Base-by-base conservation (phyloP, 345 rosid species). In the Nasturtium officinale region DNA sequence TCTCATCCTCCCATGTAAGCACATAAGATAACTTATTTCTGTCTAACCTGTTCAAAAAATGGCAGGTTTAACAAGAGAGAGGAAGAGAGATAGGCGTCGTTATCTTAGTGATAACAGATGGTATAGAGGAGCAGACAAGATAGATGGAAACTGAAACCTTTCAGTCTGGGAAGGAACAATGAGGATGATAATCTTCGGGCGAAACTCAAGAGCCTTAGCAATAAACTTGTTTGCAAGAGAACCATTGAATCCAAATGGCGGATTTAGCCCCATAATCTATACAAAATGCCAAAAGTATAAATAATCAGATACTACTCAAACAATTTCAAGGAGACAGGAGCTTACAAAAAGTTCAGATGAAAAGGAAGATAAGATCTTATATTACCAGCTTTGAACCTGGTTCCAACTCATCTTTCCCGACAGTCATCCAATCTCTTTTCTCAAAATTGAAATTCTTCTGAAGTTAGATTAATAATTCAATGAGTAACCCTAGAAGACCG, bases 231-330 rank as follows among this genome's bases (percentile, higher is more conserved):
- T 88, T 26, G 96, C 99, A 79, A 82, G 83, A 71, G 79, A 77
- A 53, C 87, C 90, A 74, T 84, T 85, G 65, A 85, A 79, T 72
- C 99, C 99, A 78, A 95, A 95, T 43, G 99, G 99, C 73, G 99
- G 99, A 81, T 91, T 95, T 69, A 91, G 73, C 73, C 99, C 97
- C 96, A 91, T 87, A 69, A 95, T 85, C 99, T 95, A 79, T 68
- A 53, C 75, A 70, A 7, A 33, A 60, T 72, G 21, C 58, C 46
- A 47, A 23, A 67, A 47, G 5, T 16, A 67, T 15, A 71, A 33
- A 66, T 54, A 50, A 37, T 65, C 55, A 50, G 76, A 71, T 64
- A 37, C 55, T 55, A 52, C 28, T 30, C 57, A 35, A 54, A 38
- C 13, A 43, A 53, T 26, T 52, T 42, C 18, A 9, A 61, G 32